Evolutionary conservation across 1,284 basidiomycete species (phyloP), one percentile per base, ranked within the genome.

Genomic region (Xanthoconium separans): DNA sequence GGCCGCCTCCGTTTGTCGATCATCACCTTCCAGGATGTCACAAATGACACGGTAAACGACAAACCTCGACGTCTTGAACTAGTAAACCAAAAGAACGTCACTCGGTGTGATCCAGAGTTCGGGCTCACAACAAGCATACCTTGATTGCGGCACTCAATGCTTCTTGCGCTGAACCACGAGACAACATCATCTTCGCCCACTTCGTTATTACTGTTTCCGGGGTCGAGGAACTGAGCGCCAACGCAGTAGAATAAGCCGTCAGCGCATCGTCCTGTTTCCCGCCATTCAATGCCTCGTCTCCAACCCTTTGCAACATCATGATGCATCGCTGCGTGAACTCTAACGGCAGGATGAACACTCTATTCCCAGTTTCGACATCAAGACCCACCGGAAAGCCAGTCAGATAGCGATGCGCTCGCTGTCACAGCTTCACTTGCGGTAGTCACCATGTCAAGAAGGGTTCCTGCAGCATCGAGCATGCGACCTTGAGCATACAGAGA

Each of bases 151-250:
- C 13, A 7, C 22, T 22, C 20, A 24, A 15, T 41, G 40, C 40
- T 24, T 41, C 20, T 10, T 41, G 11, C 40, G 12, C 20, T 12
- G 40, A 37, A 8, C 40, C n/a, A 4, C 12, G 33, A 33, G n/a
- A 15, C 13, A 58, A 43, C 16, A 30, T 11, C n/a, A 8, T 11
- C 2, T n/a, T 37, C 2, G 27, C 51, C 59, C 59, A 61, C 22
- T 62, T 53, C 1, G 4, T 20, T 3, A 60, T 2, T 9, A 60
- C 4, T 9, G 30, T n/a, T 5, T 24, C 15, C 6, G 50, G 6
- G 8, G 12, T 27, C 1, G 39, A 30, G 4, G 51, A 37, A 18
- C 18, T 4, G 37, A 61, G 47, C 5, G 20, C 47, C 24, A 61
- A 29, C 8, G 47, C 51, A 7, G 30, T 13, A 22, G 45, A 48